Conservation (phyloP, 2,329 filamentous ascomycete genomes). For the Metarhizium brunneum region DNA sequence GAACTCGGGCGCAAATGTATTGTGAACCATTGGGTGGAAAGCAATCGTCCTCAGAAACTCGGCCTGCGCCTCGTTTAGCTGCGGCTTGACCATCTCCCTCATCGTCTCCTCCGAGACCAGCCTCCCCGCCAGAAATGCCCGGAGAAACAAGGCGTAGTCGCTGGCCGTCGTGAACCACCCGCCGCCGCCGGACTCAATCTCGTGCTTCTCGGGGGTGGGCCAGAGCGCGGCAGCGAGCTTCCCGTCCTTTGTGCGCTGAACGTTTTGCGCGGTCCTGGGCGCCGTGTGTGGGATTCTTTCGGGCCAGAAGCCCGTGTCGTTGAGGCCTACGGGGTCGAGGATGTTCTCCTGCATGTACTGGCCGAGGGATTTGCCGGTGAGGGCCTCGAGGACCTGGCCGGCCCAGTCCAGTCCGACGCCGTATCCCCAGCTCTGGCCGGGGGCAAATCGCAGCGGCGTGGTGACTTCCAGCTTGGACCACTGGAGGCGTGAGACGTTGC, state of each 20-base stretch:
- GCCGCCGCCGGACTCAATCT: slow-evolving; percentile 32
- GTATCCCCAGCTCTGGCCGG: slow-evolving; percentile 41
- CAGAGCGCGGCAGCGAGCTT: slow-evolving; percentile 11
- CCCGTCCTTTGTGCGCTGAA: slow-evolving; percentile 12
- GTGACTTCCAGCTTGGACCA: slow-evolving; percentile 27
- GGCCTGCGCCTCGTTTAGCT: slow-evolving; percentile 24
- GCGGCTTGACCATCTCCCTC: slow-evolving; percentile 29
- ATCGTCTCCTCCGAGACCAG: slow-evolving; percentile 21
- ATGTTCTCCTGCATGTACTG: slow-evolving; percentile 28
- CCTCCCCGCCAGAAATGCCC: slow-evolving; percentile 20
- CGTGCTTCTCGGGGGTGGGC: slow-evolving; percentile 18
- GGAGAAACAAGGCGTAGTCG: slow-evolving; percentile 29
- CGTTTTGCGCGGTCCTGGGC: slow-evolving; percentile 12
- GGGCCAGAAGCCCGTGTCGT: slow-evolving; percentile 27
- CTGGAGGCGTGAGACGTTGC: slow-evolving; percentile 20
- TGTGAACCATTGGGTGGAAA: slow-evolving; percentile 13
- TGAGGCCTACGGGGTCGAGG: slow-evolving; percentile 26
- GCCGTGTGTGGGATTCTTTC: slow-evolving; percentile 15
- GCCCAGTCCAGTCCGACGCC: slow-evolving; percentile 38
- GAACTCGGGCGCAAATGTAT: slow-evolving; percentile 28
- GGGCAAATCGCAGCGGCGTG: slow-evolving; percentile 33
- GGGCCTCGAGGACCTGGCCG: slow-evolving; percentile 31
- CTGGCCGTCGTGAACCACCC: slow-evolving; percentile 31
- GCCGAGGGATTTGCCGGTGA: slow-evolving; percentile 26
- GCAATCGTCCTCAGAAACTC: slow-evolving; percentile 10